Evolutionary conservation across 305 asterid genomes (phyloP), one percentile per base, ranked within the genome.

Genomic region (Fraxinus albicans): DNA sequence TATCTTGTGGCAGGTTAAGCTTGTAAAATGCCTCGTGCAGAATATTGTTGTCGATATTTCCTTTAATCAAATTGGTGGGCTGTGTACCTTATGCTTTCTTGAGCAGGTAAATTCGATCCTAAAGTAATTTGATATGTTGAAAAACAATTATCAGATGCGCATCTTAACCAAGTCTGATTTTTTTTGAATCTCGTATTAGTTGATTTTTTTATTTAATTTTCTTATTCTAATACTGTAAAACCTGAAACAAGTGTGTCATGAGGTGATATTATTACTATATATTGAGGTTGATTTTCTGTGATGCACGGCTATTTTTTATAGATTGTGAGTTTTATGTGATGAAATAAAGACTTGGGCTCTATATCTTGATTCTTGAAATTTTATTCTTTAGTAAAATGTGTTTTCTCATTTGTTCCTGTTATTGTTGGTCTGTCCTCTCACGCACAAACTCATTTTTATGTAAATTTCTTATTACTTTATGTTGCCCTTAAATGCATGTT

Each of bases 11-110:
- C 97, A 95, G 99, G 99, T 95, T 83, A 93, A 92, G 89, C 83
- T 96, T 50, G 92, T 96, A 80, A 96, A 96, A 86, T 95, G 98
- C 88, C 93, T 96, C 73, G 92, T 95, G 50, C 92, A 95, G 86
- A 91, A 95, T 89, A 88, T 94, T 73, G 95, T 95, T 25, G 98
- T 96, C 44, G 99, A 96, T 78, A 80, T 96, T 81, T 95, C 99
- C 75, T 85, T 95, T 82, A 96, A 93, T 87, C 98, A 95, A 90
- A 90, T 93, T 67, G 99, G 98, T 15, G 98, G 98, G 44, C 95
- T 96, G 79, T 91, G 92, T 81, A 91, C 98, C 67, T 82, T 96
- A 40, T 92, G 99, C 90, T 96, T 96, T 89, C 97, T 95, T 70
- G 99, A 96, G 91, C 93, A 94, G 98, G 99, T 94, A 31, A 70